Percentiles rank a stretch among this genome's conserved stretches.
phyloP scores from a whole-genome alignment of 176 grass and related monocot genomes.

The Eragrostis nindensis region DNA sequence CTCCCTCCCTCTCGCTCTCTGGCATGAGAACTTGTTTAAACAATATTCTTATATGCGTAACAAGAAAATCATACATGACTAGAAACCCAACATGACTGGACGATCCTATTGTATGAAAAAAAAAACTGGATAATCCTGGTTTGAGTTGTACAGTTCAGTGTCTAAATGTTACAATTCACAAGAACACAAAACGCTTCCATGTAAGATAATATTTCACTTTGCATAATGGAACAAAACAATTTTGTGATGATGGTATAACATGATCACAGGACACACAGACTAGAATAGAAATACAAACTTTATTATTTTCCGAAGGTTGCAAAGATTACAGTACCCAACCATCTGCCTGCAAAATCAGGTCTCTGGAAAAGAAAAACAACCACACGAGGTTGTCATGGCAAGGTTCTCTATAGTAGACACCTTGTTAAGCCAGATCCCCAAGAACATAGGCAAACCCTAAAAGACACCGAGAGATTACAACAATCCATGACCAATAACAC shows the following conservation, averaged over 20 bases:
- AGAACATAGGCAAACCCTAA: slow-evolving; percentile 57
- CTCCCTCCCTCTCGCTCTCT: no score
- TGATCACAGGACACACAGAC: background rate
- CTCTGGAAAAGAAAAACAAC: slow-evolving; percentile 81
- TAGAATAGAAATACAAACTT: slow-evolving; percentile 31
- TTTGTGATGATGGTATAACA: no score
- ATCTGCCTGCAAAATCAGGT: slow-evolving; percentile 72
- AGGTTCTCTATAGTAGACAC: slow-evolving; percentile 23
- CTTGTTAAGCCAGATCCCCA: slow-evolving; percentile 60
- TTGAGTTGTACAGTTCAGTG: no score
- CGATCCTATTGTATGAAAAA: no score
- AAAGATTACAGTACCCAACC: slow-evolving; percentile 70
- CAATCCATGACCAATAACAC: slow-evolving; percentile 37
- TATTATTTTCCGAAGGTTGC: slow-evolving; percentile 61
- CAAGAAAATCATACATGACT: no score
- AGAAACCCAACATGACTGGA: background rate
- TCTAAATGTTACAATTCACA: background rate
- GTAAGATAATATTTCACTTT: no score
- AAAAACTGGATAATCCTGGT: no score
- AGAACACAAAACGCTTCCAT: no score
- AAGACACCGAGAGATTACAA: slow-evolving; percentile 68
- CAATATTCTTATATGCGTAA: no score
- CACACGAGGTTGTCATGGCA: slow-evolving; percentile 69
- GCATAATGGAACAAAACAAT: no score
- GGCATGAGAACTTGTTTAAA: no score